Conservation (phyloP, 2,329 filamentous ascomycete genomes). For the Cladosporium velox region DNA sequence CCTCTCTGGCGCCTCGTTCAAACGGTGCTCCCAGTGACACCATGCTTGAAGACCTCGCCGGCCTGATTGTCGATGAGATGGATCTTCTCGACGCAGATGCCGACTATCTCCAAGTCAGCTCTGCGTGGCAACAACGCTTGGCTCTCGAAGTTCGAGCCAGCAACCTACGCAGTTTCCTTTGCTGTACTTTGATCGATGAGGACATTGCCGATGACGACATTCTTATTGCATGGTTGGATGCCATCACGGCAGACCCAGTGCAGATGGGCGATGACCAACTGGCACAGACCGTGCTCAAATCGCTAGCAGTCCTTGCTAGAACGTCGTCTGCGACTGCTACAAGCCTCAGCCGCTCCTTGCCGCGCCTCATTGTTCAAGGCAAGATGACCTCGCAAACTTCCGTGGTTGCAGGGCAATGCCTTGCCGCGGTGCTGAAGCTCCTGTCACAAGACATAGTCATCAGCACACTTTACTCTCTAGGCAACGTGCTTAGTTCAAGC, state of each 20-base stretch:
- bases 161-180: constrained; percentile 79
- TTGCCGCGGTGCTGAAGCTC: constrained; percentile 77
- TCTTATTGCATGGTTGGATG: constrained; percentile 82
- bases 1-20: constrained; percentile 23
- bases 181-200: constrained; percentile 80
- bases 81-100: constrained; percentile 82
- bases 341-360: constrained; percentile 74
- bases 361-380: constrained; percentile 85
- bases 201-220: constrained; percentile 77
- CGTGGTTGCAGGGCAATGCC: constrained; percentile 75
- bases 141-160: constrained; percentile 84
- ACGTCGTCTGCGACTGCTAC: constrained; percentile 72
- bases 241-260: constrained; percentile 72
- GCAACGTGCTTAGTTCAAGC: constrained; percentile 84
- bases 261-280: constrained; percentile 81
- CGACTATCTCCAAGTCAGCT: constrained; percentile 85
- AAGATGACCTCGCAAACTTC: constrained; percentile 69
- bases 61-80: constrained; percentile 79
- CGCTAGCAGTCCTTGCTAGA: constrained; percentile 78
- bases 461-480: constrained; percentile 92
- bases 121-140: constrained; percentile 81
- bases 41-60: constrained; percentile 62
- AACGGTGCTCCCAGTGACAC: constrained; percentile 48
- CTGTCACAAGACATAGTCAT: constrained; percentile 92
- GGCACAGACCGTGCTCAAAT: constrained; percentile 75